A percentile compares a stretch with the other conserved stretches of the same genome.
phyloP scores from a whole-genome alignment of 306 rosid genomes.

The Coriaria nepalensis region DNA sequence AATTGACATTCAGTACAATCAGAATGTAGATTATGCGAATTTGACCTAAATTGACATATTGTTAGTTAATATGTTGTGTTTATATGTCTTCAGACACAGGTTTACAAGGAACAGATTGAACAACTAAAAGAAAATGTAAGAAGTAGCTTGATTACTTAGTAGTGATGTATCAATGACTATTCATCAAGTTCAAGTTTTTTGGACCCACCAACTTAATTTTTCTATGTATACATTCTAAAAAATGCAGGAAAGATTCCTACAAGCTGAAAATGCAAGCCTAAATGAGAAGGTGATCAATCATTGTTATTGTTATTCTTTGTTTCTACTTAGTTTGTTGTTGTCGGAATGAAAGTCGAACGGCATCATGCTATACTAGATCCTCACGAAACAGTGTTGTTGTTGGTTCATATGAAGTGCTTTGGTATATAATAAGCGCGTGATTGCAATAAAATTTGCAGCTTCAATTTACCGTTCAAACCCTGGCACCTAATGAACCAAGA shows the following conservation, averaged over 20 bases:
- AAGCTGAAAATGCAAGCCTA: constrained; percentile 36
- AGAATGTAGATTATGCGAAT: background rate
- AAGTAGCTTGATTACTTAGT: background rate
- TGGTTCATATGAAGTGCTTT: too few species aligned
- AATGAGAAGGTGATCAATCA: constrained; percentile 29
- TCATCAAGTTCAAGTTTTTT: constrained; percentile 2
- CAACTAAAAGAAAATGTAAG: constrained; percentile 35
- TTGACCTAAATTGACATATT: background rate
- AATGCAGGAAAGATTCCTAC: constrained; percentile 34
- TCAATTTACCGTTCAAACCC: background rate
- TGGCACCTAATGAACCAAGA: constrained; percentile 8
- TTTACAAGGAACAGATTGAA: constrained; percentile 32
- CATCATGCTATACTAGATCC: too few species aligned
- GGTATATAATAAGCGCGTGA: too few species aligned
- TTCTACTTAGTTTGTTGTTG: background rate
- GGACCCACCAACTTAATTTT: background rate
- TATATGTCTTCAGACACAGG: constrained; percentile 21
- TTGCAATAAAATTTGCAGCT: too few species aligned
- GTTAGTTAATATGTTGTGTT: background rate
- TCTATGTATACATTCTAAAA: background rate
- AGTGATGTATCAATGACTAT: background rate
- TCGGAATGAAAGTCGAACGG: too few species aligned
- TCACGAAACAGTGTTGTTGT: too few species aligned
- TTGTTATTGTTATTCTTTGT: background rate
- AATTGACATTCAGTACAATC: background rate